Base-by-base conservation (phyloP, 73 alveolate genomes). In the Stentor roeselii region DNA sequence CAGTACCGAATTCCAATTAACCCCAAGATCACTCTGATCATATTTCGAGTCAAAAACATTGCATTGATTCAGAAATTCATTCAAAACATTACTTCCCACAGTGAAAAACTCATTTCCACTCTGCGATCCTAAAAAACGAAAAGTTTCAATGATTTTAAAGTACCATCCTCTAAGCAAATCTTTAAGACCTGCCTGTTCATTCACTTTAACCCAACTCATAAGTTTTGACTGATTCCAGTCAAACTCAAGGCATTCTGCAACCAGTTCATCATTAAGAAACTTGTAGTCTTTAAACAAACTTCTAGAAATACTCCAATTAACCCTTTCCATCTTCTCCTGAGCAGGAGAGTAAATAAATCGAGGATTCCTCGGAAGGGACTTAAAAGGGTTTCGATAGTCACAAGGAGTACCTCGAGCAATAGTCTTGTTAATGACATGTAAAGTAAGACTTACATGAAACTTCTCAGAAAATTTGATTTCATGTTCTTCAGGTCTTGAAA, bases 241-340 rank as follows among this genome's bases (percentile, higher is more conserved):
- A 78, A 84, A 94, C 61, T 94, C 98, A 90, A 94, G 92, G 75
- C 98, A 94, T 42, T 91, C 59, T 35, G 41, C 84, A 6, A 92
- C 40, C 38, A 93, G 37, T 15, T 84, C 91, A n/a, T 90, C 96
- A 11, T 84, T 75, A 60, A 91, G 95, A 83, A 92, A 91, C 41
- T 94, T 89, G 38, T 89, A 77, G 76, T 94, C 95, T 39, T 91
- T 84, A 77, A 84, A 92, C 39, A 94, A 78, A 3, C 92, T 83
- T 42, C 89, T 92, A 82, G 37, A 21, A n/a, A 67, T 34, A 2
- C 41, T 34, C 80, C 80, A 67, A 21, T 36, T 36, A n/a, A 30
- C 37, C 37, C 41, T 67, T 34, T 67, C 80, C 35, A 36, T 78
- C 27, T 30, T 36, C 6, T 11, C 82, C 42, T 14, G 21, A 61